Evolutionary conservation across 495 filamentous ascomycete species (phyloP).

Genomic region (Talaromyces thailandensis): DNA sequence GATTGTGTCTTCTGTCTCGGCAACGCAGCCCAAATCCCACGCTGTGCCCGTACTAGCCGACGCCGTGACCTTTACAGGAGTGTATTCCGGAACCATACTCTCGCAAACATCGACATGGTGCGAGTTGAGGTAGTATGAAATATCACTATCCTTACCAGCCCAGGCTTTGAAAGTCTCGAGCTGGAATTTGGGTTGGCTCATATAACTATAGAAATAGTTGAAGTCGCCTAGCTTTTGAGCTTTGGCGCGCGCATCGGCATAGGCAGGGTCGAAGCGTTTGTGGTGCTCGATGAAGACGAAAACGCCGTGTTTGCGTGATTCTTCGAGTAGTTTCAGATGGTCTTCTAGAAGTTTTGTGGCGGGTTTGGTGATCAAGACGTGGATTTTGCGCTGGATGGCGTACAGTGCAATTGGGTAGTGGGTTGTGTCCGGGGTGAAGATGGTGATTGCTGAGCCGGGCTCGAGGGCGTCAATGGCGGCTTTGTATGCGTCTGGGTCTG

Average conservation of each 20-base stretch:
- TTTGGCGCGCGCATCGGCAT: constrained; percentile 70
- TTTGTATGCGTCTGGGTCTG: constrained; percentile 81
- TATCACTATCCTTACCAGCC: constrained; percentile 86
- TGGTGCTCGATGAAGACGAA: constrained; percentile 96
- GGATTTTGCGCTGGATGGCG: constrained; percentile 75
- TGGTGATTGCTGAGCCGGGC: constrained; percentile 83
- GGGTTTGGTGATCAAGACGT: constrained; percentile 94
- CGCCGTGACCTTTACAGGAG: constrained; percentile 70
- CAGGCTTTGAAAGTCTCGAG: constrained; percentile 94
- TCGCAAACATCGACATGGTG: constrained; percentile 90
- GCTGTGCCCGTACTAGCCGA: constrained; percentile 63
- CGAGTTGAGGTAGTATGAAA: constrained; percentile 89
- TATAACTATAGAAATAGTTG: constrained; percentile 97
- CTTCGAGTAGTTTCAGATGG: constrained; percentile 66
- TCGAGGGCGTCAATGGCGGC: constrained; percentile 76
- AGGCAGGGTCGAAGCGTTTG: constrained; percentile 90
- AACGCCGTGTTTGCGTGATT: constrained; percentile 63
- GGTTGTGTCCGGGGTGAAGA: constrained; percentile 92
- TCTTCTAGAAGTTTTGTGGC: constrained; percentile 75
- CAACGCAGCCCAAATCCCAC: constrained; percentile 66
- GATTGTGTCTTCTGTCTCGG: constrained; percentile 86
- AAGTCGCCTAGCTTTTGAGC: constrained; percentile 75
- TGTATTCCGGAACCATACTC: constrained; percentile 76
- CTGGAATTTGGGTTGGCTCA: constrained; percentile 89
- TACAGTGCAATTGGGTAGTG: constrained; percentile 94